Evolutionary conservation across 2,329 filamentous ascomycete genomes (phyloP).

Genomic region (Penicillium olsonii): DNA sequence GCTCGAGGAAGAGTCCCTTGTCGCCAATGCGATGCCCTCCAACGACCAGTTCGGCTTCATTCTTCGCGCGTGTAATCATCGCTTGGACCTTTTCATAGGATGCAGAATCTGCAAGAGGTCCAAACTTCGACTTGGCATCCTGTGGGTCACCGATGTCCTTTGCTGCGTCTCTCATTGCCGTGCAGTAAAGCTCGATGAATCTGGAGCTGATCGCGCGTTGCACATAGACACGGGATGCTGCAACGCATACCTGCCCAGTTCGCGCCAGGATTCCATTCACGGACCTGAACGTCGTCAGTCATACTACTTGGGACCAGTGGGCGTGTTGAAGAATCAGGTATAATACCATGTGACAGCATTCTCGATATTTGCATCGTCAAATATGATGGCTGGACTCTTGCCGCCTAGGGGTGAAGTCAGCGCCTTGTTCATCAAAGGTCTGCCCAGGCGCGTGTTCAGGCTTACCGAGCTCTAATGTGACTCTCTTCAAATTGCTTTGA

Average conservation of each 20-base stretch:
- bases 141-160: neutral
- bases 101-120: neutral
- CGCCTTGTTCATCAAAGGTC: no score
- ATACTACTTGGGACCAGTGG: no score
- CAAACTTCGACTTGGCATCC: no score
- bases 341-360: constrained; percentile 64
- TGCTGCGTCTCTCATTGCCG: constrained; percentile 72
- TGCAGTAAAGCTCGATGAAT: constrained; percentile 56
- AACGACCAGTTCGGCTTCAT: neutral
- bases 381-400: constrained; percentile 63
- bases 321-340: no score
- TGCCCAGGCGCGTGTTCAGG: no score
- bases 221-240: constrained; percentile 73
- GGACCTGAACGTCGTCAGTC: neutral
- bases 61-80: neutral
- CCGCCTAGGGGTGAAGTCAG: constrained; percentile 44
- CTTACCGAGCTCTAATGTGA: constrained; percentile 58
- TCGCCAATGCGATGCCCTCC: constrained; percentile 35
- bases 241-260: constrained; percentile 61
- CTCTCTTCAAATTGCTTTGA: constrained; percentile 63
- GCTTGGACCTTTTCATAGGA: neutral
- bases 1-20: constrained; percentile 53
- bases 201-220: constrained; percentile 83
- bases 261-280: constrained; percentile 54
- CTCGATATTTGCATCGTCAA: constrained; percentile 63